Base-by-base conservation (phyloP, 108 stramenopile genomes). In the Bacterosira constricta region DNA sequence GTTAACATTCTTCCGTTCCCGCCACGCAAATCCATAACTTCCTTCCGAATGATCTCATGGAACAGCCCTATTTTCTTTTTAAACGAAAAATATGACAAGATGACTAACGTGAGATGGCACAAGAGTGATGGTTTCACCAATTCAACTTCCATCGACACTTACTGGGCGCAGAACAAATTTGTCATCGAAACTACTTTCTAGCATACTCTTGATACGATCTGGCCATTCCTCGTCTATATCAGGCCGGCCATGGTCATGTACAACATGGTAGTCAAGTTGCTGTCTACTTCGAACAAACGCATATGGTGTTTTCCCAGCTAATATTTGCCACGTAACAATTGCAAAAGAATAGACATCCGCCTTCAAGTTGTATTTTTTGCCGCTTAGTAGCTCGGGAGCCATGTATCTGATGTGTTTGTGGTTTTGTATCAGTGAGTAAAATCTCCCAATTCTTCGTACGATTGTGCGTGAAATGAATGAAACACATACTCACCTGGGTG, bases 321-420 rank as follows among this genome's bases (percentile, higher is more conserved):
- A 50, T 0, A 90, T 62, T 54, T 88, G 71, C 79, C 86, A 89
- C 25, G 69, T 23, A 18, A 94, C 59, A 26, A 93, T 25, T n/a
- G 69, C 74, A 50, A 87, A 85, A 31, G 77, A 59, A 56, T 90
- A 93, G 2, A 88, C 77, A 59, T 93, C 92, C 15, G 83, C 83
- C 38, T 71, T 82, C 11, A 69, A 25, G 60, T 89, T 89, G 82
- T 93, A 93, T 0, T 47, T 21, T 63, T 80, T 69, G 26, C 69
- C 72, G 15, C 56, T 63, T 5, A 71, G 57, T 8, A 91, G 71
- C 49, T 94, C 93, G 4, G 93, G 93, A 9, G 86, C 90, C 95
- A 96, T 96, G 55, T 93, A 93, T 6, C 85, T n/a, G n/a, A n/a
- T n/a, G 17, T 44, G 13, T 1, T 44, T 44, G 42, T n/a, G 4